phyloP scores from a whole-genome alignment of 2,329 filamentous ascomycete genomes.

The Penicillium glabrum region DNA sequence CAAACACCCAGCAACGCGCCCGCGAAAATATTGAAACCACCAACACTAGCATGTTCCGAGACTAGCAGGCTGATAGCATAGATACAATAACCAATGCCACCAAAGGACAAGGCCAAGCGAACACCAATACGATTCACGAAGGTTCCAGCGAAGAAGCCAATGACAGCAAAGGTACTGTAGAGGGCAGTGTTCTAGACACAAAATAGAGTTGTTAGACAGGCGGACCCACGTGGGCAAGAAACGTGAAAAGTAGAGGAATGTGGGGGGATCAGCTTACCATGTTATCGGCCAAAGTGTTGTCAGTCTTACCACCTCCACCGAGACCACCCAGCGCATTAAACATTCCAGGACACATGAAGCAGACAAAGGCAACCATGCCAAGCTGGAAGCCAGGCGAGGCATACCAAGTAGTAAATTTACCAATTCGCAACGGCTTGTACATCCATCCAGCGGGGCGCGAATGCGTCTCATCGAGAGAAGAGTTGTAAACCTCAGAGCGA shows the following conservation, averaged over 20 bases:
- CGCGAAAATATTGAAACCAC: conserved; percentile 48
- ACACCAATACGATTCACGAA: conserved; percentile 44
- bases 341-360: conserved; percentile 68
- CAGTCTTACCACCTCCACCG: conserved; percentile 58
- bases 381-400: conserved; percentile 70
- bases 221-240: background rate
- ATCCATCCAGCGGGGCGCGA: conserved; percentile 39
- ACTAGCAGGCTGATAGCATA: conserved; percentile 40
- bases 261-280: conserved; percentile 29
- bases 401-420: conserved; percentile 60
- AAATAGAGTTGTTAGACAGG: background rate
- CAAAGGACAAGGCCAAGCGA: conserved; percentile 40
- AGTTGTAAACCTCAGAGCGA: background rate
- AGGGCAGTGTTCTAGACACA: conserved; percentile 57
- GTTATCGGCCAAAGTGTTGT: conserved; percentile 54
- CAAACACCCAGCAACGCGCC: conserved; percentile 50
- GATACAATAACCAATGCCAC: conserved; percentile 45
- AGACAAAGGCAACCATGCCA: conserved; percentile 64
- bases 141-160: conserved; percentile 60
- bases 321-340: conserved; percentile 63
- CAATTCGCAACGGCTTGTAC: conserved; percentile 59
- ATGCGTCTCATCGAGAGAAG: background rate
- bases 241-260: background rate
- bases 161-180: conserved; percentile 67
- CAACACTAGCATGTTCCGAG: conserved; percentile 46